phyloP scores from a whole-genome alignment of 768 basidiomycete genomes.

The Sistotremastrum suecicum region DNA sequence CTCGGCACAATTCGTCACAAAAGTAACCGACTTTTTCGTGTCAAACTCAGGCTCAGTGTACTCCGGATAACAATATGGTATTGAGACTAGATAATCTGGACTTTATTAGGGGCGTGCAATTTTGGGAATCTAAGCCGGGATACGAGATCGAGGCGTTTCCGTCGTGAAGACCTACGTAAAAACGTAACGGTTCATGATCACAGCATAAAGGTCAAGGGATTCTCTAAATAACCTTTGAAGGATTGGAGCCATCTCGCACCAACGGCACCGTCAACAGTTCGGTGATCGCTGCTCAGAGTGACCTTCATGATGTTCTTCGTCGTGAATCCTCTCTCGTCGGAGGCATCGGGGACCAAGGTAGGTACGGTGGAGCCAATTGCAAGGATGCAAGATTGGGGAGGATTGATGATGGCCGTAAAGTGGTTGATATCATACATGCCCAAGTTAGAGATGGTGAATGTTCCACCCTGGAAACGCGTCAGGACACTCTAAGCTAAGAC shows the following conservation, averaged over 20 bases:
- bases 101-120: too few relatives aligned
- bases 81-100: too few relatives aligned
- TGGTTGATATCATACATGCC: conserved; percentile 94
- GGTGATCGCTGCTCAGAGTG: conserved; percentile 89
- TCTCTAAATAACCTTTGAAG: conserved; percentile 94
- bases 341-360: conserved; percentile 75
- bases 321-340: conserved; percentile 93
- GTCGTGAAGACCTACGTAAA: too few relatives aligned
- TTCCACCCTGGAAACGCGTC: conserved; percentile 54
- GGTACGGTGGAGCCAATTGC: conserved; percentile 82
- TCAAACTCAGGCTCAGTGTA: too few relatives aligned
- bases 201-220: conserved; percentile 94
- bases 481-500: background rate
- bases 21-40: too few relatives aligned
- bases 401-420: conserved; percentile 99
- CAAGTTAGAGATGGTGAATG: conserved; percentile 97
- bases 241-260: conserved; percentile 85
- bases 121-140: too few relatives aligned
- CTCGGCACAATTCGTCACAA: too few relatives aligned
- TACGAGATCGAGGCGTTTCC: too few relatives aligned
- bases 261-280: conserved; percentile 92
- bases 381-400: conserved; percentile 94
- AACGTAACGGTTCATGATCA: conserved; percentile 21
- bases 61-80: too few relatives aligned
- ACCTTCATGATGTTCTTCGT: conserved; percentile 86